Evolutionary conservation across 495 filamentous ascomycete species (phyloP).

Genomic region (Bryoglossum gracile): DNA sequence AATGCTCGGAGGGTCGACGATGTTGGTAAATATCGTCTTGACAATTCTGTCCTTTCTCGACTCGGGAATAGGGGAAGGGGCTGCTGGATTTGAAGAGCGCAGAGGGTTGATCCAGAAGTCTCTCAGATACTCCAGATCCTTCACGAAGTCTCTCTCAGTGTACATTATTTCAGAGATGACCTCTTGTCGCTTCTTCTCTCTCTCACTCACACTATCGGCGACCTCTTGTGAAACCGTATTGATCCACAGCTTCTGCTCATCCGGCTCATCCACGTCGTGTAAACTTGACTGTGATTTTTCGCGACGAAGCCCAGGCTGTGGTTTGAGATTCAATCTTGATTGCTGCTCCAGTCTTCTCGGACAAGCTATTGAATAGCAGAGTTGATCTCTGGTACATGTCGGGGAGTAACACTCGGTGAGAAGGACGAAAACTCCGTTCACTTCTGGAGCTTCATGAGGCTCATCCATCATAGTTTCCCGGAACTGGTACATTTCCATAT

Average conservation of each 20-base stretch:
- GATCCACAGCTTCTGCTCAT: constrained; percentile 99
- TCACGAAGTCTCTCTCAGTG: constrained; percentile 98
- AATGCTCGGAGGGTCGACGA: constrained; percentile 71
- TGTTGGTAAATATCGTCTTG: constrained; percentile 90
- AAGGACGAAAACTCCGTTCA: constrained; percentile 95
- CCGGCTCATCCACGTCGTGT: constrained; percentile 77
- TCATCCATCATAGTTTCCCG: constrained; percentile 89
- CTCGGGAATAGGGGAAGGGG: constrained; percentile 79
- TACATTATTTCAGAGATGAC: constrained; percentile 98
- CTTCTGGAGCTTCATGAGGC: constrained; percentile 58
- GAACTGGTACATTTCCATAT: constrained; percentile 92
- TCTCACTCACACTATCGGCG: constrained; percentile 77
- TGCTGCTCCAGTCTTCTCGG: constrained; percentile 93
- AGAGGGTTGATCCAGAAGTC: constrained; percentile 99
- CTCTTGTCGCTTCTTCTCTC: constrained; percentile 95
- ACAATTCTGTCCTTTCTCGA: constrained; percentile 85
- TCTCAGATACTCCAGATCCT: constrained; percentile 94
- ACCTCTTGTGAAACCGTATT: constrained; percentile 95
- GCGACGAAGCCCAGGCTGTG: constrained; percentile 76
- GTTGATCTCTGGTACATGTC: constrained; percentile 86
- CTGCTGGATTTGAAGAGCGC: constrained; percentile 55
- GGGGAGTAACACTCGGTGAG: constrained; percentile 97
- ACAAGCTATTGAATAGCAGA: constrained; percentile 98
- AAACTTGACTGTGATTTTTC: constrained; percentile 75
- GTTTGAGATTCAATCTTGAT: constrained; percentile 83